Evolutionary conservation across 495 filamentous ascomycete species (phyloP), one percentile per base, ranked within the genome.

Genomic region (Daldinia bambusicola): DNA sequence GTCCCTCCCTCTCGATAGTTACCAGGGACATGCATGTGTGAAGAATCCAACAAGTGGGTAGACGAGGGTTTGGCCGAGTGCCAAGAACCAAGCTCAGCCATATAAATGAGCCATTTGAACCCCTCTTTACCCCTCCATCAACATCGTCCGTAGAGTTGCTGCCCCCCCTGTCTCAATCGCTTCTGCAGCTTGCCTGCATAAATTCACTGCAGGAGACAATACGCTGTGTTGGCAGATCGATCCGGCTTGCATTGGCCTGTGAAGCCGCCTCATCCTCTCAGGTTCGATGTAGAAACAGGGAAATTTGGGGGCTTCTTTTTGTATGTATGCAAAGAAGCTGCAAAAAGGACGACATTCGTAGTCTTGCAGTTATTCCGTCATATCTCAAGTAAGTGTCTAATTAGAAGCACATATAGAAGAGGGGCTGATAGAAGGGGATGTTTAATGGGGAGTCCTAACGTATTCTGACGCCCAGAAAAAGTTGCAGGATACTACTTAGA

Each of bases 91-190:
- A 65, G 61, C 61, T 67, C 55, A 52, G 1, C 56, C 65, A 69
- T 60, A 45, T 41, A 30, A 30, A 64, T 63, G 62, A 72, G 72
- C 71, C 55, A 73, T 73, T 69, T 66, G 48, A 71, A 61, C 75
- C 74, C 75, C 75, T 74, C 71, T 67, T 71, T 77, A 76, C 75
- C 75, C 75, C 75, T 77, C 75, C 75, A 76, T 77, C 74, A 48
- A 48, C 52, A 55, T 32, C 26, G 16, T 61, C 52, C 30, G 63
- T 18, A 70, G 18, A 67, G 14, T 60, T 57, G 37, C 53, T 77
- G 73, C 75, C 75, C 75, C 75, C 75, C 74, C 75, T 26, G 55
- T 74, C 74, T 74, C 65, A 45, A 70, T 69, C 65, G 43, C 68
- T 50, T 70, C 68, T 69, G 72, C 75, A 71, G 69, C 70, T 70